Base-by-base conservation (phyloP, 2,329 filamentous ascomycete species). In the Arachnomyces sp. region DNA sequence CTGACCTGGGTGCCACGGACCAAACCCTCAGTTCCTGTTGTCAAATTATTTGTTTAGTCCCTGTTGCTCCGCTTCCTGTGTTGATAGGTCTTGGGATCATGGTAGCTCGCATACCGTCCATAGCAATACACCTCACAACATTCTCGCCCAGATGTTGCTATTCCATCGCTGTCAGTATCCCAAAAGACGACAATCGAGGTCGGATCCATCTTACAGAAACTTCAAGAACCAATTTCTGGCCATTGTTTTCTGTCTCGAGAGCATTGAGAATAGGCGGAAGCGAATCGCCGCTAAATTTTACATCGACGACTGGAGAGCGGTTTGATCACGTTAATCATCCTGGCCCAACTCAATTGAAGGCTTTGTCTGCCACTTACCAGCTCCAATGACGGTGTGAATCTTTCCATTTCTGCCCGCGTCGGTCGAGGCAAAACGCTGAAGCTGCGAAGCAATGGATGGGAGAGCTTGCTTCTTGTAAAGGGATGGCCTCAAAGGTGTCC, bases 71-170 rank as follows among this genome's bases (percentile, higher is more conserved):
- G n/a, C 18, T 17, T 5, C n/a, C 11, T 28, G 43, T 30, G 11
- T 36, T 45, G 28, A 44, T 38, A 31, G 34, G 33, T 36, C 38
- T 32, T 32, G 28, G 31, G 9, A 35, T 31, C 9, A 33, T 36
- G 17, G 28, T 30, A 30, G 9, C n/a, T 18, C 0, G n/a, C 13
- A 3, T 82, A 93, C 90, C 92, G 74, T 98, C 92, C 92, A 98
- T 98, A 74, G 92, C 92, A 94, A 98, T 98, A 73, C 87, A 94
- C 72, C 92, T 84, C 70, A 98, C 92, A 67, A 95, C 86, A 78
- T 87, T 95, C 78, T 98, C 86, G 76, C 92, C 92, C 72, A 98
- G 75, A 82, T 96, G 92, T 95, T 98, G 92, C 88, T 95, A 60
- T 55, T 43, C 25, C 28, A 38, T 7, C 17, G 28, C 11, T 43